These are phyloP conservation scores for Circinella minor DNA, from an alignment of 371 early-diverging fungal species.

Conservation along the genomic window DNA sequence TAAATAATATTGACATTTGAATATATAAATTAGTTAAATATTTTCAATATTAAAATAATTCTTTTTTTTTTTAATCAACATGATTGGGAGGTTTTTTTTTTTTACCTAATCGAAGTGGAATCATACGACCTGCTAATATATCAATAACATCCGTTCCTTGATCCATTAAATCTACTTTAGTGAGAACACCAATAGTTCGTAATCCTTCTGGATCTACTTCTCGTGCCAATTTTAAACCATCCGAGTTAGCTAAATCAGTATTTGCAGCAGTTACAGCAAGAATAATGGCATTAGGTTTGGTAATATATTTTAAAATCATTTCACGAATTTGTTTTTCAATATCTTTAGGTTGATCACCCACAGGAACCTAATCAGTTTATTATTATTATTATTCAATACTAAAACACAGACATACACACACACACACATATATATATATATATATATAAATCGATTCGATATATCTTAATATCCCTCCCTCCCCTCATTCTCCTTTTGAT, in stretches of 20 bases:
- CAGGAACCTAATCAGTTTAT: conserved; percentile 70
- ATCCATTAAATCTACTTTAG: conserved; percentile 99
- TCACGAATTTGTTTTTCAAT: conserved; percentile 98
- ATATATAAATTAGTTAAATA: too few species aligned
- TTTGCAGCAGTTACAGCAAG: conserved; percentile 98
- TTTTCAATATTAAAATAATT: too few species aligned
- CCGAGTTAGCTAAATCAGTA: conserved; percentile 99
- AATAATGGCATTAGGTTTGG: conserved; percentile 96
- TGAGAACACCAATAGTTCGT: conserved; percentile 98
- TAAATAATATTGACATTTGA: too few species aligned
- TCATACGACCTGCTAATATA: conserved; percentile 95
- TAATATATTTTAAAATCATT: conserved; percentile 95
- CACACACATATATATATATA: too few species aligned
- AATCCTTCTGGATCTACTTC: conserved; percentile 98
- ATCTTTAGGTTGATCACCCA: conserved; percentile 98
- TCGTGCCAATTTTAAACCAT: conserved; percentile 95
- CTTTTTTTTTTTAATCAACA: too few species aligned
- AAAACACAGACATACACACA: too few species aligned
- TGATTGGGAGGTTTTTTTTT: too few species aligned
- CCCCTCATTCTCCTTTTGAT: neutral
- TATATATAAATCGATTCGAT: neutral
- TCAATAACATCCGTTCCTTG: conserved; percentile 99
- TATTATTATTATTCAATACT: too few species aligned
- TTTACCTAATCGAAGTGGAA: conserved; percentile 90
- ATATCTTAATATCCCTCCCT: neutral